Base-by-base conservation (phyloP, 768 basidiomycete genomes). In the Auricularia cornea region DNA sequence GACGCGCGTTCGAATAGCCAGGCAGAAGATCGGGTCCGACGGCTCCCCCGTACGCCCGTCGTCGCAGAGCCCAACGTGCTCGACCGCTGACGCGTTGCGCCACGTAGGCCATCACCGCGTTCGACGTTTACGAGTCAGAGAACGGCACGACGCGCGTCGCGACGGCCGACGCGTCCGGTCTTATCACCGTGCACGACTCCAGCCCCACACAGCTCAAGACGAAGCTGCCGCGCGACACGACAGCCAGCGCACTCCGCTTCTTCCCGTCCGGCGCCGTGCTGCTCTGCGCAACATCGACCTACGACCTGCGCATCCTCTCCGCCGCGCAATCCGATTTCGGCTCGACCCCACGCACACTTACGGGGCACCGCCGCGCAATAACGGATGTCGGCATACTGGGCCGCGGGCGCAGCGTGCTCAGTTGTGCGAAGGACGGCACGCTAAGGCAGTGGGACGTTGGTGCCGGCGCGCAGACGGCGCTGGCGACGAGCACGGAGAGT, bases 371-470 rank as follows among this genome's bases (percentile, higher is more conserved):
- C 0, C 81, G 86, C 4, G 75, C 83, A 0, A 79, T 92, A 33
- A 90, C 90, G 0, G 79, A 80, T 3, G 81, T 82, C 0, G 79
- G 77, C 2, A 89, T 92, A 66, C 75, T 92, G 41, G 81, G 82
- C 0, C 77, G 82, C 2, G 91, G 91, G 0, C 80, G 84, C 28
- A 85, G 86, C 67, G 72, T 92, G 59, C 68, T 92, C 5, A 88
- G 88, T 11, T 75, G 81, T 3, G 82, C 86, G 0, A 83, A 85
- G 62, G 90, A 93, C 70, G 83, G 84, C 2, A 86, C 86, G 0
- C 69, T 91, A 26, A 79, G 84, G 57, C 75, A 90, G 3, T 92
- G 91, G 90, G 86, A 90, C 65, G 83, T 91, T 6, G 79, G 84
- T 2, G 76, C 78, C 8, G 82, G 81, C 2, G 72, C 77, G 26